Evolutionary conservation across 75 land plant species (phyloP), one percentile per base, ranked within the genome.

Genomic region (Selaginella moellendorffii): DNA sequence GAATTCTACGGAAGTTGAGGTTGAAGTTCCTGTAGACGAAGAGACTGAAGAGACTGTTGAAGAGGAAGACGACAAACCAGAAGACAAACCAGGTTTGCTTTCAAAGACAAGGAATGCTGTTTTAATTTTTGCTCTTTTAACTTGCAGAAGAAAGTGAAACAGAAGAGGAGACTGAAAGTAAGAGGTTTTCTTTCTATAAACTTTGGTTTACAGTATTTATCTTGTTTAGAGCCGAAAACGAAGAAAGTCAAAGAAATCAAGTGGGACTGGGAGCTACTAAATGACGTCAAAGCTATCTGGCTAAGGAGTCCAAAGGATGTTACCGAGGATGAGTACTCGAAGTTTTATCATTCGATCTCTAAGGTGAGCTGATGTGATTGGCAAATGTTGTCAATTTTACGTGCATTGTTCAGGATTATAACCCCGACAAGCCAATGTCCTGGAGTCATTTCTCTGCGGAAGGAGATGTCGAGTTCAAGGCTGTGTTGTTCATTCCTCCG

Each of bases 401-500:
- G 9, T 26, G 36, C 30, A 26, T 51, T n/a, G 26, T 25, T 24
- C 78, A 93, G 98, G 98, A 93, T 68, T 80, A 85, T 31, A 66
- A 78, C 51, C 86, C 76, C 28, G 98, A 93, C 30, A 86, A 89
- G 63, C 98, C 98, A 21, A 5, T 93, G 26, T 66, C 87, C 26
- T 89, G 90, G 90, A 93, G 77, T 65, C 98, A 93, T 64, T 93
- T 93, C 53, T 80, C 59, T 28, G 98, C 96, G 24, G 98, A 93
- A 80, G 98, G 98, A 29, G 98, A 93, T 86, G 90, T 93, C 28
- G 98, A 93, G 65, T 93, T 93, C 80, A 93, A 93, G 70, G 87
- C 90, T 53, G 65, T 93, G 62, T 71, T 93, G 20, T 93, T 85
- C 72, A 78, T 93, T 53, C 98, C 98, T 27, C 96, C 98, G 2